Base-by-base conservation (phyloP, 306 rosid species). In the Mimosa bimucronata region DNA sequence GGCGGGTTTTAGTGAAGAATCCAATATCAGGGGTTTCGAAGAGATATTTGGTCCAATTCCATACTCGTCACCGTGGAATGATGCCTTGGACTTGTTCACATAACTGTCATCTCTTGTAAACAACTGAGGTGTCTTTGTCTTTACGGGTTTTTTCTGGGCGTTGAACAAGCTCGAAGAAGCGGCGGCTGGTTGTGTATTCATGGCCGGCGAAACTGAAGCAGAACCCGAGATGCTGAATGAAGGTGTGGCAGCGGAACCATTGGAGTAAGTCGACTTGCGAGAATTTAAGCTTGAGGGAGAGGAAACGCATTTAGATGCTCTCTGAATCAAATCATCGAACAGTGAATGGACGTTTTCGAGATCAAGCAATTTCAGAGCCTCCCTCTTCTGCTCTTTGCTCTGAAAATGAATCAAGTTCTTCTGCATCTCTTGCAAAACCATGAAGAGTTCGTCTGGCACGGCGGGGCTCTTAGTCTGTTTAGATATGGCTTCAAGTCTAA, bases 361-460 rank as follows among this genome's bases (percentile, higher is more conserved):
- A 83, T 94, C 98, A 75, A 94, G 89, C 37, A 94, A 73, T 78
- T 87, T 86, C 64, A 85, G 4, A 31, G 97, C 95, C 72, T 94
- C 97, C 71, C 89, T 81, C 81, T 84, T 94, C 77, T 91, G 90
- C 67, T 91, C 92, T 69, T 74, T 83, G 86, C 90, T 85, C 18
- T 90, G 88, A 73, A 85, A 90, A 66, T 69, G 73, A 19, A 90
- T 84, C 44, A 85, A 2, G 73, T 65, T 90, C 88, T 73, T 88
- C 83, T 86, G 92, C 98, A 90, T 90, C 91, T 94, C 97, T 42
- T 83, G 91, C 38, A 94, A 44, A 23, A 94, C 52, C 87, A 82
- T 82, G 90, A 91, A 91, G 19, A 94, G 88, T 85, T 94, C 97
- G 23, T 91, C 92, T 0, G 97, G 92, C 0, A 94, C 91, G 45